Conservation (phyloP, 176 grass and related monocot genomes). For the Musa acuminata region DNA sequence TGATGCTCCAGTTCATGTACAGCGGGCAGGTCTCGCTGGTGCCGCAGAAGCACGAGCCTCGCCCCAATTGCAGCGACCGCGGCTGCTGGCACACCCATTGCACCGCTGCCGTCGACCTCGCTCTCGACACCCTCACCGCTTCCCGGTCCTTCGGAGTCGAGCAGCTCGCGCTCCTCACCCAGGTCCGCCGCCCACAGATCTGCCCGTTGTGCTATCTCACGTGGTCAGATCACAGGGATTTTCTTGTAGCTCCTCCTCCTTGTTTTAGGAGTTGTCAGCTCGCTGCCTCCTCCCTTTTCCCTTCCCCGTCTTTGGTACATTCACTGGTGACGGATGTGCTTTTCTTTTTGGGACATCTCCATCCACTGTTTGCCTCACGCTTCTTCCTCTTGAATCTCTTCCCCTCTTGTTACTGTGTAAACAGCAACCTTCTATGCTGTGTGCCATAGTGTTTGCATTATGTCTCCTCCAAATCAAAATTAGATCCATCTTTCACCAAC, state of each 20-base stretch:
- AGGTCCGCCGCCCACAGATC: constrained; percentile 29
- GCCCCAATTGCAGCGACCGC: constrained; percentile 26
- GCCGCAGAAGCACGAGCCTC: constrained; percentile 71
- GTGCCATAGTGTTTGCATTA: neutral
- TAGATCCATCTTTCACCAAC: neutral
- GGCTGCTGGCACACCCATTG: constrained; percentile 47
- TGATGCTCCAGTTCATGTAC: constrained; percentile 95
- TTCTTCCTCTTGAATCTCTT: neutral
- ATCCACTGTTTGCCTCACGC: neutral
- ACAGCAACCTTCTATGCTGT: neutral
- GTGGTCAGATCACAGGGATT: no score
- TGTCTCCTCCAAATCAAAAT: neutral
- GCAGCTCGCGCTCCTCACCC: constrained; percentile 72
- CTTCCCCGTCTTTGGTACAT: neutral
- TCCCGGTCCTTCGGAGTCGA: constrained; percentile 39
- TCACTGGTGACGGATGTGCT: neutral
- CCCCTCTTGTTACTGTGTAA: neutral
- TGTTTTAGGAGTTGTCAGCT: neutral
- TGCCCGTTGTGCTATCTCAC: neutral
- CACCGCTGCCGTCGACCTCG: constrained; percentile 38
- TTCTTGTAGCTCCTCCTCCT: neutral
- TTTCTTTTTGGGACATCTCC: neutral
- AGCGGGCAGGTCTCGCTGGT: constrained; percentile 86
- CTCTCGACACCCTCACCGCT: constrained; percentile 26
- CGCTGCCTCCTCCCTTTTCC: neutral